Base-by-base conservation (phyloP, 495 filamentous ascomycete genomes). In the Aspergillus bridgeri region DNA sequence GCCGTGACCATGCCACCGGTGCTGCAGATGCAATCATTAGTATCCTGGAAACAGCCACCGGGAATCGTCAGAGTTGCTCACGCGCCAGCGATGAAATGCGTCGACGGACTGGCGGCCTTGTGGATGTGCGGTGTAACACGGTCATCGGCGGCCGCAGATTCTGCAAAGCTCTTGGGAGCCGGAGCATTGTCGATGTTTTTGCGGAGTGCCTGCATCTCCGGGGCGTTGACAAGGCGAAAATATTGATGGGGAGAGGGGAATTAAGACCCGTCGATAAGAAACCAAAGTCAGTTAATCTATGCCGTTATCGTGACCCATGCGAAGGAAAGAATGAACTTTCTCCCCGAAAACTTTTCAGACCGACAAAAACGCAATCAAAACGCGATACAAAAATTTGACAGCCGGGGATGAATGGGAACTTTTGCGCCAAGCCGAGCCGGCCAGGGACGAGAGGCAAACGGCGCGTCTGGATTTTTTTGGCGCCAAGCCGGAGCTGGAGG, bases 1-100 rank as follows among this genome's bases (percentile, higher is more conserved):
- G 91, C 87, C 13, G 91, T 86, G 38, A 89, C 89, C 83, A 96
- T 90, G 54, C 91, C 91, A 54, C 91, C 91, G 42, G 87, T 78
- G 49, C 91, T 95, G 62, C 54, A 57, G 56, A 54, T 48, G 47
- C 6, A 50, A 53, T 23, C 47, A 45, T 58, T 44, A 54, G 47
- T 54, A 25, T 42, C n/a, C 5, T n/a, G 18, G 11, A 52, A 24
- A 43, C 27, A 57, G 43, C 44, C 20, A 9, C 17, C 50, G 47
- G 22, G 54, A n/a, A 38, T 56, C 27, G 20, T 24, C 57, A 53
- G 27, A 46, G 42, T 51, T 53, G 76, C 84, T 71, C 81, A 93
- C 90, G 86, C 91, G 79, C 91, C 91, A 29, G 91, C 91, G 57
- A 95, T 80, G 56, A 95, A 82, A 76, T 94, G 91, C 57, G 88